Evolutionary conservation across 331 rosid species (phyloP).

Genomic region (Pyrus hybrid): DNA sequence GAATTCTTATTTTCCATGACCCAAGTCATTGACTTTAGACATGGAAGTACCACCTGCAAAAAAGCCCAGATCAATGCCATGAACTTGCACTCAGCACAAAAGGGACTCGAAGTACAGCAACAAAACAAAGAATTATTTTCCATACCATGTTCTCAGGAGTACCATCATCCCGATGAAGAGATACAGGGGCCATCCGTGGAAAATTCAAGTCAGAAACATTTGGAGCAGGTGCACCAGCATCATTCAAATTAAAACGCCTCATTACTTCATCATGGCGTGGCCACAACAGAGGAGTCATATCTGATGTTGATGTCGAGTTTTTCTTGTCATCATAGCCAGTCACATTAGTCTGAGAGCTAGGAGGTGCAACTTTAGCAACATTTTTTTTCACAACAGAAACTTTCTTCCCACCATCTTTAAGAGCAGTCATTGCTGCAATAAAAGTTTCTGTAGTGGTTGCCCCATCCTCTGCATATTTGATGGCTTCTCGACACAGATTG

Average conservation of each 20-base stretch:
- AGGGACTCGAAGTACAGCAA: not conserved
- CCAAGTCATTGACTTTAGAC: conserved; percentile 94
- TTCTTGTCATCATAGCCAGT: conserved; percentile 53
- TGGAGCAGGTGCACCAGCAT: conserved; percentile 56
- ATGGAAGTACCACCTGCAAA: conserved; percentile 70
- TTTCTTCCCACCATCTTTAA: conserved; percentile 73
- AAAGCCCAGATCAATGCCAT: conserved; percentile 14
- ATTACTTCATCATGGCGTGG: conserved; percentile 75
- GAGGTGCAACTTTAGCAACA: conserved; percentile 63
- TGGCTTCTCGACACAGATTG: conserved; percentile 73
- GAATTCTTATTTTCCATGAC: conserved; percentile 92
- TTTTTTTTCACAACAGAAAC: conserved; percentile 50
- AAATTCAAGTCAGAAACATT: conserved; percentile 65
- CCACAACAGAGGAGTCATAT: conserved; percentile 79
- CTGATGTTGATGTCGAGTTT: conserved; percentile 39
- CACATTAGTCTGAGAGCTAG: conserved; percentile 48
- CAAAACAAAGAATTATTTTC: not conserved
- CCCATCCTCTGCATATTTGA: conserved; percentile 87
- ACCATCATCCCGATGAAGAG: conserved; percentile 80
- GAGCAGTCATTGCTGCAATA: conserved; percentile 59
- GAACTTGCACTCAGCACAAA: conserved; percentile 2
- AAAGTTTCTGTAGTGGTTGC: conserved; percentile 68
- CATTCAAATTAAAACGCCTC: conserved; percentile 67
- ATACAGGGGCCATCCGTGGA: conserved; percentile 85
- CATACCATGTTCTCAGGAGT: conserved; percentile 68